Base-by-base conservation (phyloP, 1,284 basidiomycete species). In the Mycena citricolor region DNA sequence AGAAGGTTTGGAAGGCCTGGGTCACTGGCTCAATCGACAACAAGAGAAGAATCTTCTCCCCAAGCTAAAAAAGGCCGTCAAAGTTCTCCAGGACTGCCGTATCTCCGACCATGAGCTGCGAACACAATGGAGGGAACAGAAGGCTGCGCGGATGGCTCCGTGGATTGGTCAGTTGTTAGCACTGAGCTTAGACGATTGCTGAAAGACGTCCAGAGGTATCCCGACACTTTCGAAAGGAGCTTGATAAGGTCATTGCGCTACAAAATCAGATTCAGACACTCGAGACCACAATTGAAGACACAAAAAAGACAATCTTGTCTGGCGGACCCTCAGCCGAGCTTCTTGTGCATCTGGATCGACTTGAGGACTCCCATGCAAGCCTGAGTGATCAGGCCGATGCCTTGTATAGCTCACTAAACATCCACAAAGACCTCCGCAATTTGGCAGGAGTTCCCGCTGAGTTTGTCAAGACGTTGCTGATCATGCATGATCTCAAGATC, bases 191-290 rank as follows among this genome's bases (percentile, higher is more conserved):
- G n/a, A n/a, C n/a, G n/a, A n/a, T n/a, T n/a, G n/a, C n/a, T n/a
- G n/a, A n/a, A n/a, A n/a, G n/a, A n/a, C n/a, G n/a, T 33, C 5
- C 32, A 69, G 69, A 68, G 57, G 60, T 65, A 4, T 67, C 64
- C 0, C 36, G 42, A 0, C 47, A 52, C 0, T 47, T 70, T 0
- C 66, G 66, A n/a, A 65, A 62, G 16, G 63, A 71, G 14, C 57
- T 72, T 0, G 63, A 68, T 26, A 54, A 57, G 1, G 56, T 71
- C 0, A 38, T 72, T 0, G 44, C n/a, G 0, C 56, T 73, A 0
- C 68, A 71, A 42, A 54, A 54, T 0, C 59, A 71, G 6, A 45
- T 71, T 0, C 63, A 69, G 5, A 23, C 21, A 0, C 28, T 65
- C 0, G 57, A 68, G 4, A 41, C 42, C 2, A 47, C 55, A 0